Conservation (phyloP, 148 eudicot species). For the Beta vulgaris region DNA sequence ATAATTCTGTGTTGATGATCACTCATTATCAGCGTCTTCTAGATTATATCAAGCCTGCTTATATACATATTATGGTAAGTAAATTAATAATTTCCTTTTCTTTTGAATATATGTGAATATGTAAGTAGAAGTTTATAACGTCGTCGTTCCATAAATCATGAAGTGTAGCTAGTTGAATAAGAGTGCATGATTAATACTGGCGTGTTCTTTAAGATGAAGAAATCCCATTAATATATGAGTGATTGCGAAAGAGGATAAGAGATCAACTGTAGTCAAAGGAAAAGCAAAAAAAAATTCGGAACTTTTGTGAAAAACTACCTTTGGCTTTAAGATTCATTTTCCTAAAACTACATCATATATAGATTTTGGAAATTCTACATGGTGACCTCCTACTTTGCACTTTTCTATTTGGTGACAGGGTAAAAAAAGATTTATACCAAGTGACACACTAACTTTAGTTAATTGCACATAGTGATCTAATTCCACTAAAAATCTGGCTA, state of each 20-base stretch:
- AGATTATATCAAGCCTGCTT: conserved; percentile 73
- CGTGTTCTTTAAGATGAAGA: background rate
- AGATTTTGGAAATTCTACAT: too few species aligned
- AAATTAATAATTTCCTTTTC: background rate
- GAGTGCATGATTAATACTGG: background rate
- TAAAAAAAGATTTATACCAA: too few species aligned
- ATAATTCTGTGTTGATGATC: conserved; percentile 85
- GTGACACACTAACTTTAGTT: too few species aligned
- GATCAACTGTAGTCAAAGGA: background rate
- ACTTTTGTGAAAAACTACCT: too few species aligned
- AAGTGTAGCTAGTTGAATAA: background rate
- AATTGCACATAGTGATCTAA: too few species aligned
- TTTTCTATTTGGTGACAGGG: too few species aligned
- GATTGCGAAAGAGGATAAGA: background rate
- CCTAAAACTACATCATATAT: too few species aligned
- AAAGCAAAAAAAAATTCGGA: background rate
- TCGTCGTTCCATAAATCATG: background rate
- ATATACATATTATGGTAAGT: conserved; percentile 89
- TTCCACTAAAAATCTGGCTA: too few species aligned
- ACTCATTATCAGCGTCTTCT: conserved; percentile 89
- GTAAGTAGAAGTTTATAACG: background rate
- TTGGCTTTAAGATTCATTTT: too few species aligned
- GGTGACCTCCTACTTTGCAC: too few species aligned
- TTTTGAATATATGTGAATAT: background rate
- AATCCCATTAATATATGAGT: background rate